Base-by-base conservation (phyloP, 2,329 filamentous ascomycete species). In the Leptosphaerulina australis region DNA sequence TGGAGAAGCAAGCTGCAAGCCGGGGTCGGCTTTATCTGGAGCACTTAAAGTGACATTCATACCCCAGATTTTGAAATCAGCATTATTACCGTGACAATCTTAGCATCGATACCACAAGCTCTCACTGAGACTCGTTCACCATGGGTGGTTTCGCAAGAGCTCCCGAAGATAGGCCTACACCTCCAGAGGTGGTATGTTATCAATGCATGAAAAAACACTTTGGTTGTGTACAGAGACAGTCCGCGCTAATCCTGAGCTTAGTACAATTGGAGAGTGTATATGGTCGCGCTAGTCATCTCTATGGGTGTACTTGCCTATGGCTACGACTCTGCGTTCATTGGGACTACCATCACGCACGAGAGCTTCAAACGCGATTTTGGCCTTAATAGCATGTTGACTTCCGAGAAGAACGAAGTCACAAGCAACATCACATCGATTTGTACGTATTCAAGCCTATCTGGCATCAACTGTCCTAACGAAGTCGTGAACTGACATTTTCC, bases 271-370 rank as follows among this genome's bases (percentile, higher is more conserved):
- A 74, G 78, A 34, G 77, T 84, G 36, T 84, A 83, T 63, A 74
- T 79, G 15, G 78, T 78, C 34, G 81, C 82, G 9, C 73, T 75
- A 6, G 76, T 83, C 35, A 81, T 81, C 38, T 82, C 79, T 10
- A 82, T 78, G 67, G 81, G 81, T 46, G 78, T 81, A 50, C 82
- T 81, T 62, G 83, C 82, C 76, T 82, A 83, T 55, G 79, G 80
- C 11, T 82, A 83, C 55, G 88, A 91, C 69, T 87, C 83, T 45
- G 86, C 89, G 56, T 92, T 92, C 72, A 91, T 92, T 60, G 88
- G 67, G 6, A 89, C 86, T 0, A 92, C 89, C 1, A 76, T 92
- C 29, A 83, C 87, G 2, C 78, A 92, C 21, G 77, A 81, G 0
- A 88, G 88, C 0, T 92, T 92, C 73, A 78, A 77, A 31, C 63